A percentile compares a stretch with the other conserved stretches of the same genome.
These are phyloP conservation scores for Acanthochlamys bracteata DNA, from an alignment of 106 monocot genomes.

Conservation along the genomic window DNA sequence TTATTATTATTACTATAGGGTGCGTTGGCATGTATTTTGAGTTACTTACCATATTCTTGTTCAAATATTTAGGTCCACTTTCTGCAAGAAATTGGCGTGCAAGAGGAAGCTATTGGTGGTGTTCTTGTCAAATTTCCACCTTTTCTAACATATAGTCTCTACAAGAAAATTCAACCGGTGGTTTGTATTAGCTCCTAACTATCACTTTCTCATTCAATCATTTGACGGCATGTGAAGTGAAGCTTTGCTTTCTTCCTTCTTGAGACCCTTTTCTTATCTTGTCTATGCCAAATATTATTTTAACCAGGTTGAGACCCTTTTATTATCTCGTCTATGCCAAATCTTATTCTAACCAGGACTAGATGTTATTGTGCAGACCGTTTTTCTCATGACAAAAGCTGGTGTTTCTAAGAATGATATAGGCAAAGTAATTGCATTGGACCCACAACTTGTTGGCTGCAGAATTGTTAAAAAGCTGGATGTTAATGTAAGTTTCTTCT, in stretches of 20 bases:
- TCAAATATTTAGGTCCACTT: slow-evolving; percentile 58
- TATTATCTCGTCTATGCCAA: too few relatives aligned
- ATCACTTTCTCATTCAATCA: not conserved
- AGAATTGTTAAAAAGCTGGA: slow-evolving; percentile 78
- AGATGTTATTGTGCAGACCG: not conserved
- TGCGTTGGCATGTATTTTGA: not conserved
- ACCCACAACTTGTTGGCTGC: slow-evolving; percentile 87
- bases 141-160: slow-evolving; percentile 83
- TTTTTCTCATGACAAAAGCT: slow-evolving; percentile 84
- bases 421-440: slow-evolving; percentile 86
- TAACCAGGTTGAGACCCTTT: too few relatives aligned
- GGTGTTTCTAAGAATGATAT: slow-evolving; percentile 67
- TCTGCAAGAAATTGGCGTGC: slow-evolving; percentile 80
- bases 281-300: too few relatives aligned
- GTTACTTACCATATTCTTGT: not conserved
- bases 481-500: slow-evolving; percentile 77
- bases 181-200: slow-evolving; percentile 28
- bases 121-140: slow-evolving; percentile 79
- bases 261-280: too few relatives aligned
- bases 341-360: not conserved
- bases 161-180: slow-evolving; percentile 97
- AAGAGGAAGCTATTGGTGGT: slow-evolving; percentile 63
- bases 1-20: too few relatives aligned
- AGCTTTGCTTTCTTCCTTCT: too few relatives aligned
- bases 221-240: too few relatives aligned